Evolutionary conservation across 495 filamentous ascomycete species (phyloP), one percentile per base, ranked within the genome.

Genomic region (Penicillium salamii): DNA sequence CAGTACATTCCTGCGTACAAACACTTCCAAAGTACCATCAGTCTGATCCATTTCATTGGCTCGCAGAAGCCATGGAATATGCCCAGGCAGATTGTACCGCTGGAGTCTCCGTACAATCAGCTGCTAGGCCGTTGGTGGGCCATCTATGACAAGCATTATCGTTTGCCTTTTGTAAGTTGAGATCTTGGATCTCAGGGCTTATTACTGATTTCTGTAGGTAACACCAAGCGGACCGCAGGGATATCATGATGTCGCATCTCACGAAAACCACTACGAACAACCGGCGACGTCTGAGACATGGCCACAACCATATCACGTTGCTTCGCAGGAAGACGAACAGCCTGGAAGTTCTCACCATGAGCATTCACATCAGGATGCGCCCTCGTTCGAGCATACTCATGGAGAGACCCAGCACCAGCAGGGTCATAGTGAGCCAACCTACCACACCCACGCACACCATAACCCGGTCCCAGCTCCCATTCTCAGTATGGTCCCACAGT

Each of bases 1-100:
- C 92, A 97, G 70, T 96, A 95, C 68, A 78, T 92, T 36, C 93
- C 93, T 13, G 93, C 93, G 37, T 98, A 95, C 70, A 82, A 84
- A 59, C 90, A 97, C 74, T 96, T 92, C 63, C 85, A 91, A 67
- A 85, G 86, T 34, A 83, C 80, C 52, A 92, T 97, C 60, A 90
- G 80, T 57, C 71, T 95, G 72, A 83, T 93, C 31, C 93, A 97
- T 71, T 97, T 95, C 66, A 97, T 97, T 63, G 93, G 93, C 9
- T 66, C 82, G 33, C 81, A 89, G 33, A 97, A 97, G 69, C 95
- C 93, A 2, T 97, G 93, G 93, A 77, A 75, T 19, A 71, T 83
- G 59, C 85, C 87, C 32, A 76, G 90, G 59, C 69, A 81, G 42
- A 67, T 76, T 33, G 76, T 69, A 20, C 80, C 80, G 4, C 55